phyloP scores from a whole-genome alignment of 2,329 filamentous ascomycete genomes.

The Lojkania enalia region DNA sequence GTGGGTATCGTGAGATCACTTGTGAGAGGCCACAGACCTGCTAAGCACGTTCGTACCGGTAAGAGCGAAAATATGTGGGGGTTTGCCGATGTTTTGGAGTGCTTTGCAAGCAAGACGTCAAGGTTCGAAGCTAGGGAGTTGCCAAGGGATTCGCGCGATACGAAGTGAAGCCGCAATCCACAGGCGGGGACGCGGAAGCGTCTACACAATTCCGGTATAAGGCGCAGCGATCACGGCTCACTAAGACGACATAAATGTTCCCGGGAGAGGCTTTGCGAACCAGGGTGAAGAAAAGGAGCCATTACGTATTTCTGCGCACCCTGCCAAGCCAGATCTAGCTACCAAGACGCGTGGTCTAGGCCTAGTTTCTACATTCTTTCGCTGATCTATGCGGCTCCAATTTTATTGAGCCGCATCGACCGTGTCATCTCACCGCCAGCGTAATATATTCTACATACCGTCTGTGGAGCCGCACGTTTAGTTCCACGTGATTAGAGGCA shows the following conservation, averaged over 20 bases:
- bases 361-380: not conserved
- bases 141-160: conserved; percentile 5
- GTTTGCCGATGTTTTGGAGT: not conserved
- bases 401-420: no score
- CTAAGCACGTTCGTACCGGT: not conserved
- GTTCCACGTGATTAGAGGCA: no score
- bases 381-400: no score
- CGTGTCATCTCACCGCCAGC: no score
- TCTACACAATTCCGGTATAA: not conserved
- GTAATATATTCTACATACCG: no score
- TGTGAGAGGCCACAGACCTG: not conserved
- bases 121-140: not conserved
- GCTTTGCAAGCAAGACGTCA: not conserved
- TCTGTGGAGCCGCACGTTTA: no score
- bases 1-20: not conserved
- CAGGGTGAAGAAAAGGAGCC: not conserved
- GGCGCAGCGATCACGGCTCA: conserved; percentile 2
- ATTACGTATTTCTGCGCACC: not conserved
- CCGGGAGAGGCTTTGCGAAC: not conserved
- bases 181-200: not conserved
- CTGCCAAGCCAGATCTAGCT: not conserved
- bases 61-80: not conserved
- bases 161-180: conserved; percentile 2
- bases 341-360: not conserved
- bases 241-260: not conserved